A percentile compares a stretch with the other conserved stretches of the same genome.
Conservation (phyloP, 805 yeast genomes). For the Yarrowia sp. region DNA sequence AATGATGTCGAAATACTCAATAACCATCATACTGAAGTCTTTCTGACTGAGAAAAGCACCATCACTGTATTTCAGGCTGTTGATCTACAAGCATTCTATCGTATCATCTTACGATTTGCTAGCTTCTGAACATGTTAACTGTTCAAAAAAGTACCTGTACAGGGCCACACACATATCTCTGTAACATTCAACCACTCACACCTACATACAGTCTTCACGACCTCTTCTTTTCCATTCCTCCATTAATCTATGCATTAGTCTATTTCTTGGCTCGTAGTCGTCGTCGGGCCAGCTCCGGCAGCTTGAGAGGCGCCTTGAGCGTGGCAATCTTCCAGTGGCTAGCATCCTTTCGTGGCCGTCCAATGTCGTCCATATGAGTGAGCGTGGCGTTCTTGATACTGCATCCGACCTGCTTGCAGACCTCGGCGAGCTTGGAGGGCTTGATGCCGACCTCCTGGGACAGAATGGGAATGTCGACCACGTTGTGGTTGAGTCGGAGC, state of each 20-base stretch:
- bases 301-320: constrained; percentile 84
- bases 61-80: no score
- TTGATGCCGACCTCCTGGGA: constrained; percentile 85
- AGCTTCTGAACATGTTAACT: no score
- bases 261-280: constrained; percentile 20
- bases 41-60: no score
- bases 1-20: no score
- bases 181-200: no score
- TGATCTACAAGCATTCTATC: no score
- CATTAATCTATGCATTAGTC: constrained; percentile 28
- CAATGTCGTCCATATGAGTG: constrained; percentile 50
- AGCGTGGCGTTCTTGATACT: constrained; percentile 68
- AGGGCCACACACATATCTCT: no score
- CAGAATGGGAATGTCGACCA: constrained; percentile 77
- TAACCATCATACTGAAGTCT: no score
- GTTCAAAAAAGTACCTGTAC: no score
- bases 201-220: no score
- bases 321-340: constrained; percentile 78
- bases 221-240: background rate
- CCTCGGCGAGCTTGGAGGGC: constrained; percentile 69
- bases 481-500: constrained; percentile 76
- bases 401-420: constrained; percentile 86
- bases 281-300: constrained; percentile 66
- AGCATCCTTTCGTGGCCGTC: constrained; percentile 48
- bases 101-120: no score